Percentiles rank a stretch among this genome's conserved stretches.
phyloP scores from a whole-genome alignment of 2,329 filamentous ascomycete genomes.

The Aspergillus novofumigatus region DNA sequence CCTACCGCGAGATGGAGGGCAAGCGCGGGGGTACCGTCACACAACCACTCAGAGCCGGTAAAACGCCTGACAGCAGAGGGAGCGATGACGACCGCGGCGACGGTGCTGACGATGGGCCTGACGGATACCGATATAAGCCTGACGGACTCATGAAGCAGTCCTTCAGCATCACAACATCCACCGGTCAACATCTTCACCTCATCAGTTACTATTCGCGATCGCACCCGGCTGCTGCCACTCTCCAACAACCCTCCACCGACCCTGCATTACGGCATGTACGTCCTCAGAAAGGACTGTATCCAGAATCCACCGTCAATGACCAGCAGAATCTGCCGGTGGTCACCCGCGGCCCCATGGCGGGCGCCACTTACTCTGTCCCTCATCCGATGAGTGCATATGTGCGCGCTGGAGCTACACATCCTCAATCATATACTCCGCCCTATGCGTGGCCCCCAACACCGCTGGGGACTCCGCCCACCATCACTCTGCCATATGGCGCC shows the following conservation, averaged over 20 bases:
- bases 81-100: conserved; percentile 78
- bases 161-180: conserved; percentile 94
- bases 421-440: conserved; percentile 37
- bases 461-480: conserved; percentile 40
- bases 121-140: conserved; percentile 90
- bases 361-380: conserved; percentile 50
- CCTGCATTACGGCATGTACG: conserved; percentile 74
- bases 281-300: conserved; percentile 92
- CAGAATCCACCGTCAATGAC: conserved; percentile 89
- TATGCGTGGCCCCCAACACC: conserved; percentile 45
- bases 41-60: conserved; percentile 57
- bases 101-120: conserved; percentile 66
- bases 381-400: conserved; percentile 54
- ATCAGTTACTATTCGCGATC: conserved; percentile 95
- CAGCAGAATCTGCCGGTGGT: conserved; percentile 74
- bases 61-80: conserved; percentile 77
- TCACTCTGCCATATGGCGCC: conserved; percentile 32
- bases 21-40: conserved; percentile 80
- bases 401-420: conserved; percentile 36
- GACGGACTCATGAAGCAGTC: conserved; percentile 99
- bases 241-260: conserved; percentile 79
- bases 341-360: conserved; percentile 67
- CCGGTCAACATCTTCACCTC: conserved; percentile 85
- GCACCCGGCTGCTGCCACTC: conserved; percentile 64
- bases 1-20: conserved; percentile 98